A percentile compares a stretch with the other conserved stretches of the same genome.
Conservation (phyloP, 495 filamentous ascomycete genomes). For the Chlorociboria aeruginascens region DNA sequence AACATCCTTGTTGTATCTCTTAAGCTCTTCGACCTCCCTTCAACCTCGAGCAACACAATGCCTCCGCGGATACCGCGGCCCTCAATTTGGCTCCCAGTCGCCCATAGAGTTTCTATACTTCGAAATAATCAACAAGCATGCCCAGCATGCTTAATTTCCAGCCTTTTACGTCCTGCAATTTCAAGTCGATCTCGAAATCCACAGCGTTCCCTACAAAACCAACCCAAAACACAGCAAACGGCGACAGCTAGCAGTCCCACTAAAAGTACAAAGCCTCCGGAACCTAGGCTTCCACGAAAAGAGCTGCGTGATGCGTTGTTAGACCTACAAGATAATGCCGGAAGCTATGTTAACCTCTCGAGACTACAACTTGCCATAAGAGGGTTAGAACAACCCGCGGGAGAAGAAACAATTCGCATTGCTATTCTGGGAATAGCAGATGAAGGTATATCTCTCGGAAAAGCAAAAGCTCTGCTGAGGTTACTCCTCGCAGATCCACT, state of each 20-base stretch:
- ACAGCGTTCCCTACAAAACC: background rate
- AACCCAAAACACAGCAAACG: background rate
- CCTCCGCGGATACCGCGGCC: constrained; percentile 17
- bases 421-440: constrained; percentile 38
- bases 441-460: constrained; percentile 23
- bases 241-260: background rate
- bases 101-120: constrained; percentile 10
- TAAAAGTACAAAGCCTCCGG: background rate
- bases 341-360: constrained; percentile 58
- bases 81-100: constrained; percentile 6
- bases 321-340: constrained; percentile 47
- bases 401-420: constrained; percentile 56
- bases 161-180: background rate
- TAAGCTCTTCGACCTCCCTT: background rate
- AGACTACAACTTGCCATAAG: constrained; percentile 69
- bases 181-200: background rate
- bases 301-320: constrained; percentile 48
- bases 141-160: constrained; percentile 12
- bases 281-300: constrained; percentile 21
- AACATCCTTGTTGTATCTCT: background rate
- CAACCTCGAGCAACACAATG: constrained; percentile 14
- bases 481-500: constrained; percentile 72
- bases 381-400: constrained; percentile 54
- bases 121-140: constrained; percentile 16
- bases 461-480: constrained; percentile 48